phyloP scores from a whole-genome alignment of 768 basidiomycete species.

The Xerocomellus chrysenteron region DNA sequence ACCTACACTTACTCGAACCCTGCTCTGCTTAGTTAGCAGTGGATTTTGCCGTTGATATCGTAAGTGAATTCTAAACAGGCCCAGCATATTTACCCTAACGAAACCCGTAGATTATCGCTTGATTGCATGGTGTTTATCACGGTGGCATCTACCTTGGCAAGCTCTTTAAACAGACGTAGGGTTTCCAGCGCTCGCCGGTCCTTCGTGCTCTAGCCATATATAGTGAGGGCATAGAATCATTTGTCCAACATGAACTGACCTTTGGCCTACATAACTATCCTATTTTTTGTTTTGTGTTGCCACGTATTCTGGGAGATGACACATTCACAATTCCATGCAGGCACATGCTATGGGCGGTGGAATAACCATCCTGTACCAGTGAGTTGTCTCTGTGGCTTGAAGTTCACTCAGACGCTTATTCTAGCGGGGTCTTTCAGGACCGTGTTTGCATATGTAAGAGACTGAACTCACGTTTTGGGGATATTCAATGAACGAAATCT shows the following conservation, averaged over 20 bases:
- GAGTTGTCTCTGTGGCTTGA: not conserved
- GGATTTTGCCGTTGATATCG: not conserved
- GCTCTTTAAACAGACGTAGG: not conserved
- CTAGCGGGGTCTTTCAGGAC: not conserved
- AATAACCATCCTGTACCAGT: not conserved
- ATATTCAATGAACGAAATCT: not conserved
- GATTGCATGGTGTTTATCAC: not conserved
- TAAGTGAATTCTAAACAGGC: not conserved
- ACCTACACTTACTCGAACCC: not conserved
- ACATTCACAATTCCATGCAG: not conserved
- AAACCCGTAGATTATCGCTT: not conserved
- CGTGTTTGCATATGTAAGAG: not conserved
- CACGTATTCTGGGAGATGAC: not conserved
- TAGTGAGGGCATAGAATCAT: conserved; percentile 8
- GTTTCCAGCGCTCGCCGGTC: not conserved
- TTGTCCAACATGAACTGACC: not conserved
- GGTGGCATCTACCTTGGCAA: not conserved
- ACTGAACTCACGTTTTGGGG: not conserved
- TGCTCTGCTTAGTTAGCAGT: not conserved
- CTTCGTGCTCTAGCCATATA: conserved; percentile 2
- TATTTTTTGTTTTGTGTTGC: not conserved
- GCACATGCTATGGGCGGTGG: not conserved
- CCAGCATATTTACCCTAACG: not conserved
- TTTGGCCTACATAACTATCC: not conserved
- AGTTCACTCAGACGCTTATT: not conserved